Conservation (phyloP, 169 alveolate genomes). For the Plasmodium knowlesi region DNA sequence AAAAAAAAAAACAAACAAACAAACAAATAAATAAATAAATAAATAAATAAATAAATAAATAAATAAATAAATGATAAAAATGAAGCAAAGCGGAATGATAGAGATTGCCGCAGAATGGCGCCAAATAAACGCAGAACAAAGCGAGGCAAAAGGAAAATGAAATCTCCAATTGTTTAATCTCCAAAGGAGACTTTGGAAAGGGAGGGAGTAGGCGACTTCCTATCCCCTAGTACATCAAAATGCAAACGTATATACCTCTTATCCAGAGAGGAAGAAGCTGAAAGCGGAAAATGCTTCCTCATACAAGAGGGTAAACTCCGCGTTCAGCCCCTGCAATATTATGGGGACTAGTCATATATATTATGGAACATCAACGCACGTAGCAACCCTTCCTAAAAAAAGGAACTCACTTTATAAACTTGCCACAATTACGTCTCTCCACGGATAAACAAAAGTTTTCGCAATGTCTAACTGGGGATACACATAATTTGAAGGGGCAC, state of each 20-base stretch:
- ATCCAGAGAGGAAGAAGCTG: background rate
- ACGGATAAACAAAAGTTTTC: background rate
- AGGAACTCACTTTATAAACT: background rate
- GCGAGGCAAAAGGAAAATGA: background rate
- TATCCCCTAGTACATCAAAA: background rate
- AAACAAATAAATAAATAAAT: too few species aligned
- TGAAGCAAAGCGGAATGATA: background rate
- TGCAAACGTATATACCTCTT: background rate
- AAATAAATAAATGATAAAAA: too few species aligned
- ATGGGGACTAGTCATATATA: background rate
- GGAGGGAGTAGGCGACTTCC: background rate
- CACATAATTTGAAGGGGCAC: background rate
- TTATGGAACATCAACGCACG: background rate
- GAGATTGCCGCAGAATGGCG: background rate
- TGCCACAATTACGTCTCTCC: background rate
- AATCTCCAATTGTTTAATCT: background rate
- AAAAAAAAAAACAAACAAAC: too few species aligned
- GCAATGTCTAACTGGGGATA: background rate
- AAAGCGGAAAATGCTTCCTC: background rate
- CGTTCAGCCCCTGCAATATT: background rate
- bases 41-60: too few species aligned
- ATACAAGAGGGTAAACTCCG: background rate
- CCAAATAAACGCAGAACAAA: background rate
- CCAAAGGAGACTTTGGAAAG: background rate
- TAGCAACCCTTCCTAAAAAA: background rate